These are phyloP conservation scores for Barnettozyma hawaiiensis DNA, from an alignment of 1,139 yeast species.

Conservation along the genomic window DNA sequence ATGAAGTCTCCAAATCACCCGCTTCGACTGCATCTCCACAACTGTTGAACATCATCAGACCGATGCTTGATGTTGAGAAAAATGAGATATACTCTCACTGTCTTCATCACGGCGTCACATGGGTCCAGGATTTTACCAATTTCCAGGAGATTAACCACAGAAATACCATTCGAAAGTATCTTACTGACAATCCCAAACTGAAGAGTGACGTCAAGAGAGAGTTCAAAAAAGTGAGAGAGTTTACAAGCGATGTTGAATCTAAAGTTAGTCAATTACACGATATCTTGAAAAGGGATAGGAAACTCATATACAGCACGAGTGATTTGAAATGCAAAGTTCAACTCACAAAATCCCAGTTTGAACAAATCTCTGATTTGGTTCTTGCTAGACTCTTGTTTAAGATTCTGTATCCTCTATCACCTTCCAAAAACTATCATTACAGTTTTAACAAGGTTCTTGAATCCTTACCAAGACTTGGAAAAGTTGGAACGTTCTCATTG, in stretches of 20 bases:
- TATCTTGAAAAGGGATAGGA: neutral
- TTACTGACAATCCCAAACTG: slow-evolving; percentile 13
- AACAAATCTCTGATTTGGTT: slow-evolving; percentile 15
- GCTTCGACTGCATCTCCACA: slow-evolving; percentile 21
- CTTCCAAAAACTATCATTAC: slow-evolving; percentile 23
- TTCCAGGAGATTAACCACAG: slow-evolving; percentile 50
- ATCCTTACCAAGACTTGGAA: slow-evolving; percentile 8
- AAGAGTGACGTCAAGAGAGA: slow-evolving; percentile 8
- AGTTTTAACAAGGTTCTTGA: slow-evolving; percentile 19
- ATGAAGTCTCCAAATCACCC: slow-evolving; percentile 20
- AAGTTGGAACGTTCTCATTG: slow-evolving; percentile 12
- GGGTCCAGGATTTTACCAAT: slow-evolving; percentile 73
- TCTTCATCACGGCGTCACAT: slow-evolving; percentile 32
- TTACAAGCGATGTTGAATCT: slow-evolving; percentile 12
- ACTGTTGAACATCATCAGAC: slow-evolving; percentile 38
- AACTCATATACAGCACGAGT: neutral
- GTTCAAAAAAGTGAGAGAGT: slow-evolving; percentile 12
- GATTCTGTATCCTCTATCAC: slow-evolving; percentile 19
- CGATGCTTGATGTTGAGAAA: slow-evolving; percentile 47
- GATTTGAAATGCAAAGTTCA: slow-evolving; percentile 1
- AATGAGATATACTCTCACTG: slow-evolving; percentile 44
- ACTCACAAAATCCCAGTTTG: slow-evolving; percentile 9
- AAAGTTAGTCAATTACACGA: slow-evolving; percentile 10
- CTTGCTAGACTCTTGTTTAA: slow-evolving; percentile 23
- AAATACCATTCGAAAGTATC: slow-evolving; percentile 38